Percentiles rank a stretch among this genome's conserved stretches.
Evolutionary conservation across 306 rosid genomes (phyloP).

Genomic region (Pyrus communis): DNA sequence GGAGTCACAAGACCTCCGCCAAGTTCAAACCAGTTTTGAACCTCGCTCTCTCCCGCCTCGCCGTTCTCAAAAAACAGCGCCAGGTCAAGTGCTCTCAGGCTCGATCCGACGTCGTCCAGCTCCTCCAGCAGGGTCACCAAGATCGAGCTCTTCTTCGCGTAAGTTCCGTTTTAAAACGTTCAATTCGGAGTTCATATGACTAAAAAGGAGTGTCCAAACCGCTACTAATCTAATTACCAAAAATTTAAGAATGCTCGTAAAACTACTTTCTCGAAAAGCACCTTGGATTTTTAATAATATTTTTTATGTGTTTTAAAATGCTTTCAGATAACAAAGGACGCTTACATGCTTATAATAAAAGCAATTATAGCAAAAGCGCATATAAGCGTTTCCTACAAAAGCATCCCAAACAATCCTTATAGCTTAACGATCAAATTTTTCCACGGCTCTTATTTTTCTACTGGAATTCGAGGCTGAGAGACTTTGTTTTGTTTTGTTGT

Average conservation of each 20-base stretch:
- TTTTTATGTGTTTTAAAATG: neutral
- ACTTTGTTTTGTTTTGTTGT: neutral
- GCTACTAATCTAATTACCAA: too few species aligned
- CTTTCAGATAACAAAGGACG: neutral
- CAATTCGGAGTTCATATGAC: too few species aligned
- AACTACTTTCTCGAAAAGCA: neutral
- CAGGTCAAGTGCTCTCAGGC: conserved; percentile 42
- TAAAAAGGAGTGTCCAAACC: too few species aligned
- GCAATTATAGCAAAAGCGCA: too few species aligned
- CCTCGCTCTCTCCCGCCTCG: conserved; percentile 72
- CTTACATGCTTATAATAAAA: too few species aligned
- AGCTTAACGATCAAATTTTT: neutral
- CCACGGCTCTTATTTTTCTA: neutral
- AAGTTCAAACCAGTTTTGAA: conserved; percentile 46
- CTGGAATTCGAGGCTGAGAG: neutral
- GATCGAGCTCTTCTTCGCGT: conserved; percentile 80
- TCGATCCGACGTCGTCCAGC: conserved; percentile 66
- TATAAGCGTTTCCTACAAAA: too few species aligned
- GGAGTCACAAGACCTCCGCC: conserved; percentile 39
- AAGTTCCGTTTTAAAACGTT: neutral
- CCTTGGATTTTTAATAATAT: neutral
- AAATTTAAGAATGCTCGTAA: too few species aligned
- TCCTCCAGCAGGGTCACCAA: conserved; percentile 62
- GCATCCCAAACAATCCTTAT: too few species aligned
- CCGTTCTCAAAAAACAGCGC: conserved; percentile 62